Evolutionary conservation across 345 rosid genomes (phyloP).

Genomic region (Acer campestre): DNA sequence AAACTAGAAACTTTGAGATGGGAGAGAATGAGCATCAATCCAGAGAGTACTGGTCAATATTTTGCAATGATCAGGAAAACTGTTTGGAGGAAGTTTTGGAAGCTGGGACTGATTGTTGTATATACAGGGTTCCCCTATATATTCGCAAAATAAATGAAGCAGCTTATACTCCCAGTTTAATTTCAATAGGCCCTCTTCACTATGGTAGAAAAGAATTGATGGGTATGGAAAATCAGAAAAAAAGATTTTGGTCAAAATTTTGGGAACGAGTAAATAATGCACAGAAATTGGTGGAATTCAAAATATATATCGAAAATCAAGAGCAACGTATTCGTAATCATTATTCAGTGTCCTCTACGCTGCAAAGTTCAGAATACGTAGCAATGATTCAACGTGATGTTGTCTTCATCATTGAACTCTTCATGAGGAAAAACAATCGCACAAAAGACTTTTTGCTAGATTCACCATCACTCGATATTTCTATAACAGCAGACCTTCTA

Average conservation of each 20-base stretch:
- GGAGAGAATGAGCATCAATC: too few species aligned
- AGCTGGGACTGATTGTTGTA: neutral
- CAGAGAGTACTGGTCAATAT: too few species aligned
- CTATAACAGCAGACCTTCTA: neutral
- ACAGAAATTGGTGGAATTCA: neutral
- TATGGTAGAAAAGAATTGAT: neutral
- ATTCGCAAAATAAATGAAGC: conserved; percentile 14
- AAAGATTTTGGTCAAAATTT: neutral
- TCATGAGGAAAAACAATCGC: neutral
- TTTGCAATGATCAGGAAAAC: neutral
- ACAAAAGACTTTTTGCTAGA: neutral
- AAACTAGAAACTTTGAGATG: too few species aligned
- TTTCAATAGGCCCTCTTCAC: conserved; percentile 24
- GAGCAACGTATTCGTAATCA: neutral
- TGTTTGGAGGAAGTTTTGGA: neutral
- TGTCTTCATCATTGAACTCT: neutral
- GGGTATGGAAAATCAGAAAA: neutral
- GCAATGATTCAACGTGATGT: neutral
- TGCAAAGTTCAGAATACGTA: neutral
- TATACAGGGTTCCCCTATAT: conserved; percentile 1
- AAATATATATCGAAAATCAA: neutral
- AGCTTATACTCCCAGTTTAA: conserved; percentile 22
- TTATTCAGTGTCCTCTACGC: neutral
- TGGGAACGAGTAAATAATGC: neutral
- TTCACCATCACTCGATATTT: neutral